Evolutionary conservation across 768 basidiomycete genomes (phyloP), one percentile per base, ranked within the genome.

Genomic region (Lepiota brunneoincarnata): DNA sequence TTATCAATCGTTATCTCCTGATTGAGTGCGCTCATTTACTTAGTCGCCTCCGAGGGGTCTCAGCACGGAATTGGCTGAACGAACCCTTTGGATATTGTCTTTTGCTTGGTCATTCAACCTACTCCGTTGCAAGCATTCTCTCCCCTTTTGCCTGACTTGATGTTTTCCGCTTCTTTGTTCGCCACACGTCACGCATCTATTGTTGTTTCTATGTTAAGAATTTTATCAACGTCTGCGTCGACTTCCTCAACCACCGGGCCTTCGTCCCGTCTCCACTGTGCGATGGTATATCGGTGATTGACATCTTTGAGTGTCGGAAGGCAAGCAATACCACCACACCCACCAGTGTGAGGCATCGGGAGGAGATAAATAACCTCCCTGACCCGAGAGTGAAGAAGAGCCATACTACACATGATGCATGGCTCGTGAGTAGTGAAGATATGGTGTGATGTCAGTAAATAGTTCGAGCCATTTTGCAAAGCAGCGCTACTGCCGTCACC

Each of bases 371-470:
- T 79, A 5, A 98, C 80, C 56, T 93, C 86, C 61, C 89, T 87
- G 52, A 98, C 92, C n/a, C 97, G 83, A 1, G 91, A 94, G 69
- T 99, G 97, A 5, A 97, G 73, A 18, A 98, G 72, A 2, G 94
- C 92, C 97, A 99, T 99, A 62, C 86, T 83, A 68, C 97, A 99
- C 92, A 98, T 93, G 53, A 99, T 80, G 61, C 97, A 99, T 0
- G 97, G 97, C 62, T 99, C 97, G 69, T 99, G 96, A 9, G 93
- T 92, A 49, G 84, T 82, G 73, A 98, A 98, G 21, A 98, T 75
- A 1, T 86, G 83, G 15, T 85, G 79, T 2, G 85, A 84, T 0
- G 93, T 98, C 21, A 98, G 77, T 40, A 98, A 85, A 69, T 99
- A 99, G 63, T 89, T 87, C 1, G 85, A 72, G 12, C 91, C 88